Base-by-base conservation (phyloP, 2,329 filamentous ascomycete species). In the Massarina eburnea region DNA sequence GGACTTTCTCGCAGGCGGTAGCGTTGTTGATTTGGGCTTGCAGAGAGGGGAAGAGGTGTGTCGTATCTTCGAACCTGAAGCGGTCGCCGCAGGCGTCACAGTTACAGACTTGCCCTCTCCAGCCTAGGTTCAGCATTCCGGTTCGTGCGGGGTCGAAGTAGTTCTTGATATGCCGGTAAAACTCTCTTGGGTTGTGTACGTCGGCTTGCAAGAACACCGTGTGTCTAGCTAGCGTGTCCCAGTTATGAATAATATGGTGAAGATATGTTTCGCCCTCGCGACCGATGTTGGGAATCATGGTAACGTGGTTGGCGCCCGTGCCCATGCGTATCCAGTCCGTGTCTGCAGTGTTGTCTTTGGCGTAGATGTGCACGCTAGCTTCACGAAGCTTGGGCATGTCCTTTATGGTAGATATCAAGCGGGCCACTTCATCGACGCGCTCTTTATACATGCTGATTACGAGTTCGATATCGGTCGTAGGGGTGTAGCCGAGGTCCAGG, bases 121-220 rank as follows among this genome's bases (percentile, higher is more conserved):
- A 67, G 1, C 74, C 73, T 0, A 78, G 63, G 36, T 70, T 70
- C 14, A 78, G 56, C 55, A 78, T 73, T 2, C 74, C 74, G 0
- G 75, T 78, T 33, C 67, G 51, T 30, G 66, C 48, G 21, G 53
- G 51, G 26, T 64, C 43, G 29, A 70, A 69, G 49, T 72, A 76
- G 38, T 73, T 63, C 1, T 61, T 52, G 5, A 76, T 55, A 1
- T 72, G 67, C 7, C 61, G 59, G 22, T 61, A 62, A 21, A 72
- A 54, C 39, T 71, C 64, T 19, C 41, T 48, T 19, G 63, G 61
- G 37, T 72, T 71, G 51, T 77, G 63, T 29, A 72, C 51, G 19
- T 67, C 66, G 4, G 73, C 74, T 59, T 77, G 74, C n/a, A 76
- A 58, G 62, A 78, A 78, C 27, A 78, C 47, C 0, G 73, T 76